Evolutionary conservation across 257 asterid genomes (phyloP).

Genomic region (Knoxia roxburghii): DNA sequence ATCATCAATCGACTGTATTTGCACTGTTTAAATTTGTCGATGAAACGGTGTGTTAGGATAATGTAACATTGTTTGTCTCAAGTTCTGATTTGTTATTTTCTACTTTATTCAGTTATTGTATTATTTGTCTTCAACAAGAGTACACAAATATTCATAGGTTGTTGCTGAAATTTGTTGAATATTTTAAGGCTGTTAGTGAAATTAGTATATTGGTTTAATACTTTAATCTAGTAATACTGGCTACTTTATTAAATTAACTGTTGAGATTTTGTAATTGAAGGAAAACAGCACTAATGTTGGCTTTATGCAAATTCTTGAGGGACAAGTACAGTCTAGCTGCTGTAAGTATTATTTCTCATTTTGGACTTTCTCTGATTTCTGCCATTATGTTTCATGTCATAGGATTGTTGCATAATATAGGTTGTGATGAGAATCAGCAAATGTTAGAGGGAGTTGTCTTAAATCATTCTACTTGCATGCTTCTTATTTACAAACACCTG

Average conservation of each 20-base stretch:
- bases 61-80: background rate
- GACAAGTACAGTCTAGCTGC: slow-evolving; percentile 94
- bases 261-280: slow-evolving; percentile 32
- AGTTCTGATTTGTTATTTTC: background rate
- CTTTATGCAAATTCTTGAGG: slow-evolving; percentile 65
- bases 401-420: background rate
- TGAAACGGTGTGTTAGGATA: background rate
- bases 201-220: background rate
- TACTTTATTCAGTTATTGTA: background rate
- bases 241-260: background rate
- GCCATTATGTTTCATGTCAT: background rate
- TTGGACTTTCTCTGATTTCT: background rate
- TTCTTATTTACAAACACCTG: background rate
- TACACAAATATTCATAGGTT: background rate
- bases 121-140: background rate
- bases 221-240: background rate
- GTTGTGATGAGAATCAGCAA: background rate
- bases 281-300: slow-evolving; percentile 89
- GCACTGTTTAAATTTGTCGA: background rate
- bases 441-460: background rate
- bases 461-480: background rate
- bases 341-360: slow-evolving; percentile 37
- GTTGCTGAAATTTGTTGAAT: background rate
- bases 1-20: background rate
- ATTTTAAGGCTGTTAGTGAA: background rate